These are phyloP conservation scores for Fusarium fujikuroi DNA, from an alignment of 2,329 filamentous ascomycete genomes.

Conservation along the genomic window DNA sequence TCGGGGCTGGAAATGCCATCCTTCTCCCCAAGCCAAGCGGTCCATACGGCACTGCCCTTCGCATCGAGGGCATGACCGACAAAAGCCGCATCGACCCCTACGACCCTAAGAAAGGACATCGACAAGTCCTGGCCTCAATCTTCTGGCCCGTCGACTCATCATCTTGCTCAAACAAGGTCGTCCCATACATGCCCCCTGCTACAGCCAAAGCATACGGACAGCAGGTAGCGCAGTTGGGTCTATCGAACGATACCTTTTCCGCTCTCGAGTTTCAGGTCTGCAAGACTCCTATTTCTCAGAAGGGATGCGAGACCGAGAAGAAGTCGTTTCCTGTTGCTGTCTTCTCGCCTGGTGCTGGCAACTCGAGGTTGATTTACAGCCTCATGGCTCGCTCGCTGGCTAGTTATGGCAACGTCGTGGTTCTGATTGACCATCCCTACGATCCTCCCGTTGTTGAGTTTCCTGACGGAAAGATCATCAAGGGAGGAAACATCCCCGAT, in stretches of 20 bases:
- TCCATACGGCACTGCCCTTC: conserved; percentile 45
- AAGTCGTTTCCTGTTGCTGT: conserved; percentile 47
- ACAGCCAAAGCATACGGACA: conserved; percentile 47
- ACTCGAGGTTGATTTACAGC: conserved; percentile 56
- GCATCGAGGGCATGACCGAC: conserved; percentile 46
- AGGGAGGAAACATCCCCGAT: conserved; percentile 24
- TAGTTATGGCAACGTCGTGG: conserved; percentile 57
- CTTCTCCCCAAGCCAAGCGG: conserved; percentile 46
- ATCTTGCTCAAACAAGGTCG: conserved; percentile 29
- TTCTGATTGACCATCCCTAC: conserved; percentile 61
- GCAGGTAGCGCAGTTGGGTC: conserved; percentile 40
- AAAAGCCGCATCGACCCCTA: conserved; percentile 47
- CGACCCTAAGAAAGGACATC: conserved; percentile 36
- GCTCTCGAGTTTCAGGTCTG: conserved; percentile 44
- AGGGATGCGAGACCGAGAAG: conserved; percentile 3
- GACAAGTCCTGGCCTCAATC: conserved; percentile 46
- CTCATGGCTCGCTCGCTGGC: conserved; percentile 58
- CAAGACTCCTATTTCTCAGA: rapidly evolving
- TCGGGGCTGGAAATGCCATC: conserved; percentile 36
- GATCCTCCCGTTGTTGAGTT: conserved; percentile 59
- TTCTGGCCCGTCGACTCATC: conserved; percentile 46
- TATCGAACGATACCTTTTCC: conserved; percentile 47
- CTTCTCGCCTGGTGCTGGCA: conserved; percentile 58
- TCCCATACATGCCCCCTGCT: conserved; percentile 50
- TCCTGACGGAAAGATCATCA: conserved; percentile 52